A percentile compares a stretch with the other conserved stretches of the same genome.
phyloP scores from a whole-genome alignment of 1,139 yeast genomes.

The Candida albicans region DNA sequence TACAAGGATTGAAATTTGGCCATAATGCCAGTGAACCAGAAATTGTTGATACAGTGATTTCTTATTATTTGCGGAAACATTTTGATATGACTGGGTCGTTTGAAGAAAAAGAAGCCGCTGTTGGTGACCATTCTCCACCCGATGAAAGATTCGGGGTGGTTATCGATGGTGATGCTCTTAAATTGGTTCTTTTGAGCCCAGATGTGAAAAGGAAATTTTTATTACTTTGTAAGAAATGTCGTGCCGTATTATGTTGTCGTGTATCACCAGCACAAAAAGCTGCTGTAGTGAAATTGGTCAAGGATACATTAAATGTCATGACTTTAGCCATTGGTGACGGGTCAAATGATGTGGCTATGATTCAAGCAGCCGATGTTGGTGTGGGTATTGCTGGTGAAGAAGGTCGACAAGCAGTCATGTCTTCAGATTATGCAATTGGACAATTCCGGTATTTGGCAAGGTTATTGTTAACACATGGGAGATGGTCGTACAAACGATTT shows the following conservation, averaged over 20 bases:
- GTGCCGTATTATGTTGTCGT: slow-evolving; percentile 93
- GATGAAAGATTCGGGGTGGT: slow-evolving; percentile 75
- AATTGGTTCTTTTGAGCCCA: slow-evolving; percentile 61
- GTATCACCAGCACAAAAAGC: slow-evolving; percentile 98
- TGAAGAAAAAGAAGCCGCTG: slow-evolving; percentile 62
- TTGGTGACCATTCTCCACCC: slow-evolving; percentile 75
- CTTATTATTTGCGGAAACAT: slow-evolving; percentile 58
- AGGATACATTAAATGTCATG: slow-evolving; percentile 73
- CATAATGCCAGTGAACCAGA: slow-evolving; percentile 27
- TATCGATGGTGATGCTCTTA: slow-evolving; percentile 91
- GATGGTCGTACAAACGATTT: slow-evolving; percentile 92
- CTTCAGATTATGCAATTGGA: slow-evolving; percentile 94
- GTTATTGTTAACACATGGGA: slow-evolving; percentile 84
- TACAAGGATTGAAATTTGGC: slow-evolving; percentile 31
- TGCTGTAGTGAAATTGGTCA: slow-evolving; percentile 88
- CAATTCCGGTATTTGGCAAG: slow-evolving; percentile 85
- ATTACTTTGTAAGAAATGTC: slow-evolving; percentile 87
- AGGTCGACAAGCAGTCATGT: slow-evolving; percentile 98
- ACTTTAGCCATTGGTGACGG: slow-evolving; percentile 97
- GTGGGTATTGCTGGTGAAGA: slow-evolving; percentile 99
- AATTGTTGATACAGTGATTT: slow-evolving; percentile 56
- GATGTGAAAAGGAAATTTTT: slow-evolving; percentile 67
- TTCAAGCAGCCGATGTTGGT: slow-evolving; percentile 98
- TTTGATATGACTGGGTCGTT: slow-evolving; percentile 64
- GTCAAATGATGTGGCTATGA: slow-evolving; percentile 98